A percentile compares a stretch with the other conserved stretches of the same genome.
phyloP scores from a whole-genome alignment of 345 rosid genomes.

The Acer yangbiense region DNA sequence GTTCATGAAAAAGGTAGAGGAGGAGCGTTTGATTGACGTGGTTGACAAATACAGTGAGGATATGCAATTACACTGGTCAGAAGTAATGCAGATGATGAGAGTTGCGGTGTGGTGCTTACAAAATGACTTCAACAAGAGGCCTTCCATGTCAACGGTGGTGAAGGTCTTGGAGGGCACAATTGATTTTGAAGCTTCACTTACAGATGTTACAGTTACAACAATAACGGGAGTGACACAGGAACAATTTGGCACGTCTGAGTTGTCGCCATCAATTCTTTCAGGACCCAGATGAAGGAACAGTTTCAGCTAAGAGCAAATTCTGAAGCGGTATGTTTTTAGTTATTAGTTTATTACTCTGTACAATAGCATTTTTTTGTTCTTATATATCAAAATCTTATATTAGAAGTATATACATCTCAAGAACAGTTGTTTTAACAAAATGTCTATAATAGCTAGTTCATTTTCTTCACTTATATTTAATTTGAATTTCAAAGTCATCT shows the following conservation, averaged over 20 bases:
- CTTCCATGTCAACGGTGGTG: too few species aligned
- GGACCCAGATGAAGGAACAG: background rate
- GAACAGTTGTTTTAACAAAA: background rate
- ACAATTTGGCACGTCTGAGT: background rate
- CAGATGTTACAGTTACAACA: background rate
- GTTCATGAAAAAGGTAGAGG: too few species aligned
- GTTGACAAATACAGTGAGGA: background rate
- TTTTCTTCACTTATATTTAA: background rate
- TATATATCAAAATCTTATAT: too few species aligned
- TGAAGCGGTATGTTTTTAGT: background rate
- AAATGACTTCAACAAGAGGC: too few species aligned
- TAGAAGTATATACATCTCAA: background rate
- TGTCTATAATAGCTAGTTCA: too few species aligned
- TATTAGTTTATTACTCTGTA: too few species aligned
- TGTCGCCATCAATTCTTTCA: background rate
- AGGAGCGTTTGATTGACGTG: background rate
- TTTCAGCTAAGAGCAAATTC: background rate
- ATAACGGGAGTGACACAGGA: background rate
- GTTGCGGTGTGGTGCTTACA: too few species aligned
- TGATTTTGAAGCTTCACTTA: background rate
- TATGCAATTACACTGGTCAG: background rate
- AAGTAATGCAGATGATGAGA: background rate
- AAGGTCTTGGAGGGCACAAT: background rate
- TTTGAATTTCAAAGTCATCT: background rate
- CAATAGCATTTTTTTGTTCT: too few species aligned